Percentiles rank a stretch among this genome's conserved stretches.
Conservation (phyloP, 140 eudicot genomes). For the Oenanthe javanica region DNA sequence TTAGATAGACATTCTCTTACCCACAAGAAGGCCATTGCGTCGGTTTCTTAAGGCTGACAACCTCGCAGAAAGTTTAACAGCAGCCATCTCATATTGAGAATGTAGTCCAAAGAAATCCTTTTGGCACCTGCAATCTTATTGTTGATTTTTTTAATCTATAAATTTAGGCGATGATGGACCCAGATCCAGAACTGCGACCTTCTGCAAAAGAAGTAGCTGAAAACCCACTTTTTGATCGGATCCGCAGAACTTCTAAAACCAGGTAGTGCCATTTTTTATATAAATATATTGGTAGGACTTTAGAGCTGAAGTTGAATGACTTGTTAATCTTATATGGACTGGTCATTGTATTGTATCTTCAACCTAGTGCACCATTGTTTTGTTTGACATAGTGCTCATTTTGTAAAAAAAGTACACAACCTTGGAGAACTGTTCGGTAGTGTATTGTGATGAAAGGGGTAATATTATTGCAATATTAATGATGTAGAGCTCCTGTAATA, state of each 20-base stretch:
- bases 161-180: slow-evolving; percentile 78
- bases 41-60: background rate
- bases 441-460: background rate
- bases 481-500: background rate
- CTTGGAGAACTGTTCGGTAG: background rate
- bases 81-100: background rate
- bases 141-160: background rate
- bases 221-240: slow-evolving; percentile 50
- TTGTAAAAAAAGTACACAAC: background rate
- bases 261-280: slow-evolving; percentile 10
- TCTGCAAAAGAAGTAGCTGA: slow-evolving; percentile 61
- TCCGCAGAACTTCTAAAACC: slow-evolving; percentile 21
- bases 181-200: slow-evolving; percentile 71
- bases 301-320: slow-evolving; percentile 3
- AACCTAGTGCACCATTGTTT: background rate
- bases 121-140: background rate
- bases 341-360: background rate
- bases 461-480: background rate
- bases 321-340: background rate
- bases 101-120: background rate
- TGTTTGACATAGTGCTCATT: background rate
- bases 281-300: background rate
- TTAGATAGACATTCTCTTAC: background rate
- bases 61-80: background rate
- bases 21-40: background rate